These are phyloP conservation scores for Eutrema japonicum DNA, from an alignment of 345 rosid genomes.

Conservation along the genomic window DNA sequence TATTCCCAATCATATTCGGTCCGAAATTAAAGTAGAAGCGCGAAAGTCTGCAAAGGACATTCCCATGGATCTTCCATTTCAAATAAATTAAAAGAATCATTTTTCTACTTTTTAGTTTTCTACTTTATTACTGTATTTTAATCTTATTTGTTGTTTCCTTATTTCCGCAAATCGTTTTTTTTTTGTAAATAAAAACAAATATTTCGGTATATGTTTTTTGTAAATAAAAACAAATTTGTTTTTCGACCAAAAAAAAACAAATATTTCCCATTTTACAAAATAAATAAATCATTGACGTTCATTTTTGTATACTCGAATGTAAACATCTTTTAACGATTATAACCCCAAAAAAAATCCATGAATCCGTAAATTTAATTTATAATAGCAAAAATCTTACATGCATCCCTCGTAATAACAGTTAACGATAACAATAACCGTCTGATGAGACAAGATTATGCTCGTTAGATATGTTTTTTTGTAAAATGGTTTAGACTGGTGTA, in stretches of 20 bases:
- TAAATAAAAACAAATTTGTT: too few species aligned
- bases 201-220: too few species aligned
- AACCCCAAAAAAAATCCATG: neutral
- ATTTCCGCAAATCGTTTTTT: neutral
- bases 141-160: neutral
- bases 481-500: too few species aligned
- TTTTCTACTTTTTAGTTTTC: neutral
- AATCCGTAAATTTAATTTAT: neutral
- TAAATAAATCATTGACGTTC: neutral
- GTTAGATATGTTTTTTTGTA: neutral
- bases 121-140: neutral
- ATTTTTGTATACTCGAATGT: neutral
- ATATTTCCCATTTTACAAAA: neutral
- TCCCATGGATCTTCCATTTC: slow-evolving; percentile 21
- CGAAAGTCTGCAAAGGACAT: slow-evolving; percentile 10
- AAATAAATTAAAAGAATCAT: neutral
- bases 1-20: too few species aligned
- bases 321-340: neutral
- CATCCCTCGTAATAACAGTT: neutral
- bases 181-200: too few species aligned
- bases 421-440: neutral
- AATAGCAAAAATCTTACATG: neutral
- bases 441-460: neutral
- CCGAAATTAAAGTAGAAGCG: neutral
- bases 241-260: too few species aligned